Evolutionary conservation across 345 rosid species (phyloP), one percentile per base, ranked within the genome.

Genomic region (Sisymbrium altissimum): DNA sequence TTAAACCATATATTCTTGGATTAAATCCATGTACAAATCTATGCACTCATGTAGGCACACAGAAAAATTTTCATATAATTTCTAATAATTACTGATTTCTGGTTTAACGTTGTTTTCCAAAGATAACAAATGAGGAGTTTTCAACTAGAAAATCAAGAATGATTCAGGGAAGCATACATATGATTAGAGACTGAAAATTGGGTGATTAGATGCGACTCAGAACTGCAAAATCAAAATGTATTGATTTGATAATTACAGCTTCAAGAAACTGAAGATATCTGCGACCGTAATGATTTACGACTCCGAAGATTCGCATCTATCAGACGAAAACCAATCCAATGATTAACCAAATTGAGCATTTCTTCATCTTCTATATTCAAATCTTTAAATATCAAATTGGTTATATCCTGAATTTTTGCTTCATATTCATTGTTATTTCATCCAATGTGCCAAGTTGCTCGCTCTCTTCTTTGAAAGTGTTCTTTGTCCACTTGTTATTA

Each of bases 371-470:
- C 41, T 44, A 10, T 49, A 58, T 57, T 18, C 3, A 19, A 40
- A 50, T 32, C 23, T 27, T 41, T 27, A 50, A 19, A 60, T 41
- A 59, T 59, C 39, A 66, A 12, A 30, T 33, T 49, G 19, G 55
- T 32, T 67, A 41, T 75, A 60, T 60, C 70, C 70, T 44, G 40
- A 53, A 23, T 11, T 53, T 62, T 32, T 76, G 74, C 49, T 19
- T 44, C 64, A 69, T 76, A 74, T 68, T 68, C 70, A 62, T 61
- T 62, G 70, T 25, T 18, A 53, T 76, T 10, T 62, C 65, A 54
- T 25, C 35, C 70, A 75, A 33, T 53, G 58, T 76, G 74, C 21
- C 70, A 53, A 75, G 63, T 75, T 75, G 79, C 23, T 23, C 39
- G 32, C 4, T 17, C n/a, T 75, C 55, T 36, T 56, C 59, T 64